Evolutionary conservation across 2,329 filamentous ascomycete genomes (phyloP).

Genomic region (Alternaria metachromatica): DNA sequence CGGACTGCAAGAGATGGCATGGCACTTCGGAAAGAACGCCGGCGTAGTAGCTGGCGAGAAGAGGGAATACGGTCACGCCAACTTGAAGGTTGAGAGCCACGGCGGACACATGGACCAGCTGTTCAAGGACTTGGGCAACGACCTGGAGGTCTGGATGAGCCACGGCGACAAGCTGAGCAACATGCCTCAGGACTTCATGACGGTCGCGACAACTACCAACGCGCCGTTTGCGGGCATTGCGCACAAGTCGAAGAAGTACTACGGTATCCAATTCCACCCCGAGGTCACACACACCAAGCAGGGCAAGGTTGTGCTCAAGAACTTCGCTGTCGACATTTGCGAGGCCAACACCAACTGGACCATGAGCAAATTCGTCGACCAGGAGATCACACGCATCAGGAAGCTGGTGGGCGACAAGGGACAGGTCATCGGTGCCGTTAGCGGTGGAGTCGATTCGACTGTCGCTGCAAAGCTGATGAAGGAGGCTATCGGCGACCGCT

Average conservation of each 20-base stretch:
- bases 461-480: constrained; percentile 87
- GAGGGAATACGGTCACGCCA: constrained; percentile 74
- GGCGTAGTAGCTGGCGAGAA: constrained; percentile 69
- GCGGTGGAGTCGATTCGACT: constrained; percentile 87
- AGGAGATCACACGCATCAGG: constrained; percentile 82
- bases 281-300: constrained; percentile 77
- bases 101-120: constrained; percentile 73
- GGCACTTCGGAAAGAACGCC: constrained; percentile 66
- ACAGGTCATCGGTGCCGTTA: constrained; percentile 81
- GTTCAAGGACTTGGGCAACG: constrained; percentile 76
- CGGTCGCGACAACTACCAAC: constrained; percentile 77
- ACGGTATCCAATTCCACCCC: constrained; percentile 88
- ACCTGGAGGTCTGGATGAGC: constrained; percentile 81
- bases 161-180: constrained; percentile 84
- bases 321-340: constrained; percentile 87
- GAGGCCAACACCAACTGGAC: constrained; percentile 78
- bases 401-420: constrained; percentile 80
- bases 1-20: constrained; percentile 75
- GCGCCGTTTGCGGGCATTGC: constrained; percentile 81
- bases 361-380: constrained; percentile 82
- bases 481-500: constrained; percentile 83
- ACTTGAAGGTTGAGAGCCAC: constrained; percentile 66
- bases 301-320: constrained; percentile 74
- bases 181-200: constrained; percentile 75
- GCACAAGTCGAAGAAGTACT: constrained; percentile 73